Evolutionary conservation across 2,329 filamentous ascomycete genomes (phyloP).

Genomic region (Alternaria sp.): DNA sequence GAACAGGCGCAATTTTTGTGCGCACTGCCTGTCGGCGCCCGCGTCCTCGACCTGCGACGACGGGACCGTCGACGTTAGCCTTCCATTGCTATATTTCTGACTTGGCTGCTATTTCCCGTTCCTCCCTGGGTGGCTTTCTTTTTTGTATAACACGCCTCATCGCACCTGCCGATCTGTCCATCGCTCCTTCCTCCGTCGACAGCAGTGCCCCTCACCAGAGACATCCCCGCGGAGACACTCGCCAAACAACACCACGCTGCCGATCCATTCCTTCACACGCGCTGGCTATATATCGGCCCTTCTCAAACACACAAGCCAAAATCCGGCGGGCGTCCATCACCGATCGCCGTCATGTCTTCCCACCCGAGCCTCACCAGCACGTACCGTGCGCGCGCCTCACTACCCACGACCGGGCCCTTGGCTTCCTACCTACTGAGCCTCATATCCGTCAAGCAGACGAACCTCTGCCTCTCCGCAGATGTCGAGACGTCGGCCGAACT

Average conservation of each 20-base stretch:
- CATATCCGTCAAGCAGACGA: conserved; percentile 58
- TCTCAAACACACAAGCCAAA: not conserved
- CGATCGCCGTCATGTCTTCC: conserved; percentile 36
- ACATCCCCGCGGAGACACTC: conserved; percentile 7
- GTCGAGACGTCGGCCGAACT: conserved; percentile 63
- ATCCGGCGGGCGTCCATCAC: not conserved
- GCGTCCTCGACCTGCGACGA: conserved; percentile 6
- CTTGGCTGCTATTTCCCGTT: not conserved
- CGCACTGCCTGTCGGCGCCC: not conserved
- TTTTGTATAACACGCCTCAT: not conserved
- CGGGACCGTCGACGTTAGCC: not conserved
- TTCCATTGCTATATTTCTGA: not conserved
- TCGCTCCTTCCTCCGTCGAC: conserved; percentile 2
- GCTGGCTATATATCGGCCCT: not conserved
- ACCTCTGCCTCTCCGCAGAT: conserved; percentile 63
- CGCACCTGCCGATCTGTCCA: not conserved
- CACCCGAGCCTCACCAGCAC: conserved; percentile 46
- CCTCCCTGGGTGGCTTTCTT: not conserved
- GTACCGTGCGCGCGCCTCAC: conserved; percentile 54
- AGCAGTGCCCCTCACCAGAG: conserved; percentile 10
- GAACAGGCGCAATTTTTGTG: conserved; percentile 24
- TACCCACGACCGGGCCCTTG: conserved; percentile 52
- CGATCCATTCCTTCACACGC: not conserved
- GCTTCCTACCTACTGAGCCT: conserved; percentile 57
- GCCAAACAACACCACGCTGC: not conserved